Conservation (phyloP, 331 rosid genomes). For the Quercus tomentella region DNA sequence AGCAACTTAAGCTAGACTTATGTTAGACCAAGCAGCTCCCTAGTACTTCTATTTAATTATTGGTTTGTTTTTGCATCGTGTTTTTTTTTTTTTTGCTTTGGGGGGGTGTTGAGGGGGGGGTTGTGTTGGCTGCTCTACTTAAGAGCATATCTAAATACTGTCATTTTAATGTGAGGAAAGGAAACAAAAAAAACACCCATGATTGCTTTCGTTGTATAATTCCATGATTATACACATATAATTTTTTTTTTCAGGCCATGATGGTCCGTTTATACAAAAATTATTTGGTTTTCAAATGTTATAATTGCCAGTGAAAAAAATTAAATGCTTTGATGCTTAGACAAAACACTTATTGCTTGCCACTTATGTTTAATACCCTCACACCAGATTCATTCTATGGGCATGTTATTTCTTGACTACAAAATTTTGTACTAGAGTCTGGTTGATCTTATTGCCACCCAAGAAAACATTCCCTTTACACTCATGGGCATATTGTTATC, state of each 20-base stretch:
- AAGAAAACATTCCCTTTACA: background rate
- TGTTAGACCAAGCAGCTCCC: background rate
- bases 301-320: too few species aligned
- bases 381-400: background rate
- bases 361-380: constrained; percentile 4
- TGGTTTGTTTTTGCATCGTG: background rate
- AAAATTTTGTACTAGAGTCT: background rate
- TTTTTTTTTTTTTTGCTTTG: background rate
- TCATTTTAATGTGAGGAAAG: background rate
- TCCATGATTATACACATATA: background rate
- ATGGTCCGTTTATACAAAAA: background rate
- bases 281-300: background rate
- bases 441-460: background rate
- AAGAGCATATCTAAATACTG: background rate
- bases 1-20: background rate
- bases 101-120: background rate
- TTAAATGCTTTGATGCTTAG: too few species aligned
- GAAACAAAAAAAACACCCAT: background rate
- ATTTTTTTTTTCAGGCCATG: background rate
- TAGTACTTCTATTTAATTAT: background rate
- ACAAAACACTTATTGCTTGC: background rate
- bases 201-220: background rate
- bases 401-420: constrained; percentile 5
- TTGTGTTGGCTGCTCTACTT: background rate
- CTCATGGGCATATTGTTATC: background rate